phyloP scores from a whole-genome alignment of 768 basidiomycete species.

The Cystobasidium onofrii region DNA sequence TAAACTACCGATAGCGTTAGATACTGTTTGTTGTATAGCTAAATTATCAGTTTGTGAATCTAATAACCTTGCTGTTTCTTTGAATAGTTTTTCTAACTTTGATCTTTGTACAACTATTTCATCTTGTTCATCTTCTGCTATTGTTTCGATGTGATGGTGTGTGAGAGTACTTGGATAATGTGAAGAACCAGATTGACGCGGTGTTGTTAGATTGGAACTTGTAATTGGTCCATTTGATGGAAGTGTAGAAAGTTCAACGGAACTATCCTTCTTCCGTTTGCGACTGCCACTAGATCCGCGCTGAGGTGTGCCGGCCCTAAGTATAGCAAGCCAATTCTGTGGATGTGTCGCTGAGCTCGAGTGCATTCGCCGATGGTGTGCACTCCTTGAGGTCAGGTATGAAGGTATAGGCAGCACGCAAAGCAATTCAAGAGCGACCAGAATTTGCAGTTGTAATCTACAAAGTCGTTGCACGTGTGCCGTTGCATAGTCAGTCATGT shows the following conservation, averaged over 20 bases:
- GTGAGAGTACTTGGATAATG: background rate
- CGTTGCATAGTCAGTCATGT: too few species aligned
- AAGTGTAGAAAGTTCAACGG: background rate
- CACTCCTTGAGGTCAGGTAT: background rate
- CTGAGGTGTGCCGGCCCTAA: background rate
- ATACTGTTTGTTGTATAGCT: constrained; percentile 16
- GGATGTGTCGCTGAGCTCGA: background rate
- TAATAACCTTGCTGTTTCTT: constrained; percentile 5
- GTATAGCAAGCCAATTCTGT: constrained; percentile 1
- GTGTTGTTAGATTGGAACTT: background rate
- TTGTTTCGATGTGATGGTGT: constrained; percentile 4
- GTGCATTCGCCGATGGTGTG: background rate
- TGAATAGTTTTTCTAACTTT: constrained; percentile 3
- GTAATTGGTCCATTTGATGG: background rate
- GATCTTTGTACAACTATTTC: background rate
- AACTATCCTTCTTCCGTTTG: constrained; percentile 11
- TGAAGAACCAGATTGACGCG: background rate
- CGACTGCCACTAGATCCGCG: background rate
- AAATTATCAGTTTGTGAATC: constrained; percentile 15
- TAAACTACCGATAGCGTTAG: background rate
- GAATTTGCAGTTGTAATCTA: constrained; percentile 13
- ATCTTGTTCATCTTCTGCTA: background rate
- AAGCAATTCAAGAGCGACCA: constrained; percentile 6
- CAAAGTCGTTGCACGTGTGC: too few species aligned
- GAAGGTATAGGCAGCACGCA: constrained; percentile 2